Evolutionary conservation across 345 rosid genomes (phyloP).

Genomic region (Eucalyptus sp.): DNA sequence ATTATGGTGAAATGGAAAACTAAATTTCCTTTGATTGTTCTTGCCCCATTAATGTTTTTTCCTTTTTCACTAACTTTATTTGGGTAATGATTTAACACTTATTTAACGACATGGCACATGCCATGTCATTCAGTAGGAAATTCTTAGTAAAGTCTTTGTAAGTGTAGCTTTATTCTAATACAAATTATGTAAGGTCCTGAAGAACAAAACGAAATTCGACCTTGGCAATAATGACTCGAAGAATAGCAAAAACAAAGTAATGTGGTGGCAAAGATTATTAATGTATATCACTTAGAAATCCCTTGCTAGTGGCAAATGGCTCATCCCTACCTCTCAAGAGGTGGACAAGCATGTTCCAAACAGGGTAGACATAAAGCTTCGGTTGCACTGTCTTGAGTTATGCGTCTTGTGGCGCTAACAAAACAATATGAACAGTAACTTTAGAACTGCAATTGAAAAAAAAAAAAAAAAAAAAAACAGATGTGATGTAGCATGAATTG

Average conservation of each 20-base stretch:
- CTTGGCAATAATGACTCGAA: neutral
- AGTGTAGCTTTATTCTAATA: neutral
- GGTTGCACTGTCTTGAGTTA: slow-evolving; percentile 21
- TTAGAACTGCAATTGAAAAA: neutral
- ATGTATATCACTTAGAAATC: neutral
- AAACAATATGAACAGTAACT: slow-evolving; percentile 9
- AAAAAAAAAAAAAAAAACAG: no score
- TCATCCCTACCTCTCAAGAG: slow-evolving; percentile 32
- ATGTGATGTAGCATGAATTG: neutral
- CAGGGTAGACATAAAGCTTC: slow-evolving; percentile 18
- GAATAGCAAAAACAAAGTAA: neutral
- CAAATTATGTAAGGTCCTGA: neutral
- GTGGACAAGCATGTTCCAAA: slow-evolving; percentile 44
- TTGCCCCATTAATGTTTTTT: neutral
- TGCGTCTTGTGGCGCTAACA: slow-evolving; percentile 22
- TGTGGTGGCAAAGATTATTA: neutral
- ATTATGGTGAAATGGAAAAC: neutral
- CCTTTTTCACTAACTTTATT: neutral
- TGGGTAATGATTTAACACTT: neutral
- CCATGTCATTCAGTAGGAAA: neutral
- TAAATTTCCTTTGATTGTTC: neutral
- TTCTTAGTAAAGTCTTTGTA: neutral
- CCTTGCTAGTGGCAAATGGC: neutral
- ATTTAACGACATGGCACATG: neutral
- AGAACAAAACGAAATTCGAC: neutral